A percentile compares a stretch with the other conserved stretches of the same genome.
Evolutionary conservation across 495 filamentous ascomycete species (phyloP).

Genomic region (Hapsidospora chrysogenum): DNA sequence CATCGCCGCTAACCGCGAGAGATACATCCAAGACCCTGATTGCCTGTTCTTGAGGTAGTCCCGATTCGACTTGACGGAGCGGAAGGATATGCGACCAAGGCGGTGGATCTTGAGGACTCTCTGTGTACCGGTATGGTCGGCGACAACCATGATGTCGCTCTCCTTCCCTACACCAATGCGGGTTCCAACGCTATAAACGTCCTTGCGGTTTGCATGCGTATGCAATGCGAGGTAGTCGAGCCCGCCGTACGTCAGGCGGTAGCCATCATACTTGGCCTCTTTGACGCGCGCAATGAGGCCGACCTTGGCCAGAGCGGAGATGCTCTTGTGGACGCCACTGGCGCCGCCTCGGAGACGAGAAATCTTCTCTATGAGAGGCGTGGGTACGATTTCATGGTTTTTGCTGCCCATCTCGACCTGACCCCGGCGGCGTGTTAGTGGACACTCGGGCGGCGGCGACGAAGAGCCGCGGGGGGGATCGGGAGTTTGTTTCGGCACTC

Average conservation of each 20-base stretch:
- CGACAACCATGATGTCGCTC: conserved; percentile 86
- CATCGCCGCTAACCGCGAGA: conserved; percentile 77
- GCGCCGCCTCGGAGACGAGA: conserved; percentile 66
- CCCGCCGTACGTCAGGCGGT: conserved; percentile 90
- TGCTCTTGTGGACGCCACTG: conserved; percentile 63
- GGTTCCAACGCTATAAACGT: conserved; percentile 80
- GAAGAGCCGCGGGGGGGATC: not conserved
- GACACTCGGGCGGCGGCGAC: conserved; percentile 1
- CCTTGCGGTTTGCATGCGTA: conserved; percentile 59
- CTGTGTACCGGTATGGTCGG: conserved; percentile 45
- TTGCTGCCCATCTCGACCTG: conserved; percentile 85
- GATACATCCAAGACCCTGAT: conserved; percentile 86
- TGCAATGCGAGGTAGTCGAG: conserved; percentile 93
- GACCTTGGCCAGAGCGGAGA: conserved; percentile 82
- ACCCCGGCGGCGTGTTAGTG: conserved; percentile 6
- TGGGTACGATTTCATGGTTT: conserved; percentile 95
- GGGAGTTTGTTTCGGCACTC: too few relatives aligned
- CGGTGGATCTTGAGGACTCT: conserved; percentile 84
- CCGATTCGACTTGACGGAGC: conserved; percentile 83
- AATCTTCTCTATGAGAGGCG: conserved; percentile 68
- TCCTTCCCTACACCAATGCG: conserved; percentile 97
- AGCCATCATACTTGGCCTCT: conserved; percentile 95
- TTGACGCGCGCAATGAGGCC: conserved; percentile 83
- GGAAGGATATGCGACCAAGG: conserved; percentile 90
- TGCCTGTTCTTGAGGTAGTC: conserved; percentile 77